These are phyloP conservation scores for Colletotrichum spaethianum DNA, from an alignment of 2,329 filamentous ascomycete genomes.

Conservation along the genomic window DNA sequence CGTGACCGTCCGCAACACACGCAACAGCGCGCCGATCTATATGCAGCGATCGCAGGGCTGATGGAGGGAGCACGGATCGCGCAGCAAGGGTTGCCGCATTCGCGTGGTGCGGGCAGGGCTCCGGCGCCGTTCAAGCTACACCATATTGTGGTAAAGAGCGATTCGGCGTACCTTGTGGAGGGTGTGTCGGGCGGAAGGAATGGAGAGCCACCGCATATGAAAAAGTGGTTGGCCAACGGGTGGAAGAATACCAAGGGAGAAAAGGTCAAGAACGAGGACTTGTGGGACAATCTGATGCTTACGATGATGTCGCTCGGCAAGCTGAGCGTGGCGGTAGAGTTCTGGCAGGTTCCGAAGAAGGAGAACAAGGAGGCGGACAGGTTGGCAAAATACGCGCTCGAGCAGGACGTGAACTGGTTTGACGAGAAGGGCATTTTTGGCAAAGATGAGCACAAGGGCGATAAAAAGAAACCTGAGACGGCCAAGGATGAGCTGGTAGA, in stretches of 20 bases:
- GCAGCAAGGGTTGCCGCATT: neutral
- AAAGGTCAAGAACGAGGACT: slow-evolving; percentile 18
- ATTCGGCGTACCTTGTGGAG: slow-evolving; percentile 20
- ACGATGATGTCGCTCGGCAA: slow-evolving; percentile 11
- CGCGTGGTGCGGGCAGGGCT: neutral
- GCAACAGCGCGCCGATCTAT: slow-evolving; percentile 17
- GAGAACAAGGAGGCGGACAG: slow-evolving; percentile 41
- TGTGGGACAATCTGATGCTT: slow-evolving; percentile 16
- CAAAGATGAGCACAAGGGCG: neutral
- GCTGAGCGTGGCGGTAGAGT: slow-evolving; percentile 35
- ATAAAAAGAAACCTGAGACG: neutral
- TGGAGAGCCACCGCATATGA: slow-evolving; percentile 9
- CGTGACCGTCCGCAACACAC: slow-evolving; percentile 16
- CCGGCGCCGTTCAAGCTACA: slow-evolving; percentile 11
- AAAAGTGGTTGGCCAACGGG: slow-evolving; percentile 19
- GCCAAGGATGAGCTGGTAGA: slow-evolving; percentile 3
- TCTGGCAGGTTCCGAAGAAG: slow-evolving; percentile 41
- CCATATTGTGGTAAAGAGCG: slow-evolving; percentile 12
- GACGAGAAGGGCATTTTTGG: slow-evolving; percentile 17
- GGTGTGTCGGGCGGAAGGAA: neutral
- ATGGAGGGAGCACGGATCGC: neutral
- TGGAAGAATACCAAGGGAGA: slow-evolving; percentile 9
- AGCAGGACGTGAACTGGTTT: slow-evolving; percentile 11
- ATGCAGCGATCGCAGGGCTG: slow-evolving; percentile 10
- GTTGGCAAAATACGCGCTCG: slow-evolving; percentile 31